These are phyloP conservation scores for Oryza meyeriana DNA, from an alignment of 176 grass and related monocot genomes.

Conservation along the genomic window DNA sequence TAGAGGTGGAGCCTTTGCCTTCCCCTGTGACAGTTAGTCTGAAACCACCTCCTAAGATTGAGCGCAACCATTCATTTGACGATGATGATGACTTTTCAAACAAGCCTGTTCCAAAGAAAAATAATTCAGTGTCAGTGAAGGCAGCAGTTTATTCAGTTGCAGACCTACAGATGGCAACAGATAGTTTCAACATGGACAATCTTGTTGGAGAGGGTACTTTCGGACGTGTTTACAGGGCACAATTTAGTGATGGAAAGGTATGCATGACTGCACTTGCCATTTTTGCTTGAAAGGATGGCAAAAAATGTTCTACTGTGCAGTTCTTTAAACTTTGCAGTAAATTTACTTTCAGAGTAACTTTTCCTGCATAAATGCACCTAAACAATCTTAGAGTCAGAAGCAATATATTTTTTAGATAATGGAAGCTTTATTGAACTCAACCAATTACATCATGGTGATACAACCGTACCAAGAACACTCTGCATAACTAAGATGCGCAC, in stretches of 20 bases:
- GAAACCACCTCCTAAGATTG: constrained; percentile 78
- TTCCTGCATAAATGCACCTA: neutral
- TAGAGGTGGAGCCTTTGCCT: constrained; percentile 46
- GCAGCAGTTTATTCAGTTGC: constrained; percentile 84
- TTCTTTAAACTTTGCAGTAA: neutral
- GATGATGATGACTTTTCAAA: constrained; percentile 60
- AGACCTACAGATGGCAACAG: constrained; percentile 88
- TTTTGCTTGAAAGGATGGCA: neutral
- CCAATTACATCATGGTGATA: too few species aligned
- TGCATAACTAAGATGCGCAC: too few species aligned
- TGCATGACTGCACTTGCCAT: neutral
- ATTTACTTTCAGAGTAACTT: neutral
- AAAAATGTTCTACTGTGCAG: neutral
- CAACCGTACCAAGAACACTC: too few species aligned
- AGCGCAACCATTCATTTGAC: constrained; percentile 59
- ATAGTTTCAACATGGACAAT: constrained; percentile 79
- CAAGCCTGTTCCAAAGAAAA: constrained; percentile 60
- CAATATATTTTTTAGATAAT: too few species aligned
- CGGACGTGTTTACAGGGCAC: constrained; percentile 75
- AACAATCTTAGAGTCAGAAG: neutral
- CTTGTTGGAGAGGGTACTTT: constrained; percentile 83
- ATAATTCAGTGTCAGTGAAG: constrained; percentile 37
- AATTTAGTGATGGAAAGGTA: constrained; percentile 92
- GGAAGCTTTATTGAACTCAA: too few species aligned
- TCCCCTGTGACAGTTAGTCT: constrained; percentile 38